These are phyloP conservation scores for Cadophora sp. DNA, from an alignment of 2,329 filamentous ascomycete species.

Conservation along the genomic window DNA sequence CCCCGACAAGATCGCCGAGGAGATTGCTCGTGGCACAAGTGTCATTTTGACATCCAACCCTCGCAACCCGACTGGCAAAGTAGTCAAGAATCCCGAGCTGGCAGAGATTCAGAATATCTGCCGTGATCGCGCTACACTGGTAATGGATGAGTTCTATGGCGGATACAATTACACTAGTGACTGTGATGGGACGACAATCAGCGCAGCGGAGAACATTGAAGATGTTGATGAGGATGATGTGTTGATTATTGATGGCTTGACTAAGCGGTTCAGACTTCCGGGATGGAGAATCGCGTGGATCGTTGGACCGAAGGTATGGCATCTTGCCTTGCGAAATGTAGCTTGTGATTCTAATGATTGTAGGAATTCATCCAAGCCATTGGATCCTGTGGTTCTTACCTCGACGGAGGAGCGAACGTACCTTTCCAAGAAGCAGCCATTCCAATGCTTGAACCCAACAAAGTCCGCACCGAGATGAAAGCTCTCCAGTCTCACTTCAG, in stretches of 20 bases:
- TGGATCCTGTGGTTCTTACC: constrained; percentile 89
- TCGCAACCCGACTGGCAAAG: constrained; percentile 89
- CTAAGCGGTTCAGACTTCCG: constrained; percentile 94
- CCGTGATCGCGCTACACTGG: constrained; percentile 86
- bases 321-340: background rate
- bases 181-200: constrained; percentile 90
- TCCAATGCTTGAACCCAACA: constrained; percentile 85
- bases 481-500: constrained; percentile 89
- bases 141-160: constrained; percentile 96
- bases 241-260: constrained; percentile 92
- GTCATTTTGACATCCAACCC: constrained; percentile 96
- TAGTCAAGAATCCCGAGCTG: constrained; percentile 84
- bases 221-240: constrained; percentile 92
- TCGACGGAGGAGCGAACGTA: constrained; percentile 92
- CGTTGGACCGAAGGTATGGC: constrained; percentile 74
- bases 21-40: constrained; percentile 83
- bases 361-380: constrained; percentile 91
- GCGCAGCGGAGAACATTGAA: constrained; percentile 85
- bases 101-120: constrained; percentile 93
- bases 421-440: constrained; percentile 95
- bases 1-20: constrained; percentile 89
- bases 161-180: constrained; percentile 95
- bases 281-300: constrained; percentile 99
- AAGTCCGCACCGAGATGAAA: constrained; percentile 85
- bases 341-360: constrained; percentile 20